Base-by-base conservation (phyloP, 106 monocot genomes). In the Allium fistulosum region DNA sequence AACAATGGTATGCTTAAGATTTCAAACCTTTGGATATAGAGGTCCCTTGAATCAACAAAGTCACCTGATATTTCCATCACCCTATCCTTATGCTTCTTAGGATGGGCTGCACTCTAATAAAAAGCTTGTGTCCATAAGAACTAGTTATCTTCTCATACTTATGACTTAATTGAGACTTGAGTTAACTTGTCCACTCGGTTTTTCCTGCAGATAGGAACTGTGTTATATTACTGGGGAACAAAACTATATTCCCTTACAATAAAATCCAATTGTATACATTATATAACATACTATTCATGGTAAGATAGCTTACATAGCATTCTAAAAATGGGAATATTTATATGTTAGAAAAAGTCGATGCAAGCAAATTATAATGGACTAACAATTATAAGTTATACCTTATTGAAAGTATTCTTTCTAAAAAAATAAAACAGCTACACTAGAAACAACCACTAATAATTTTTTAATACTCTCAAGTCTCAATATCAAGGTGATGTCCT, bases 51-150 rank as follows among this genome's bases (percentile, higher is more conserved):
- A 28, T 89, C 79, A 69, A 92, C 56, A 68, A 82, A 76, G 12
- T 84, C 81, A 69, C 88, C 84, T 10, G 88, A 80, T 65, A 82
- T 69, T 49, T 97, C 86, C 26, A 83, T 51, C 50, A 80, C 28
- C 49, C 12, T 68, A 76, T 62, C 72, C 74, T 80, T 84, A 64
- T 92, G 82, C 58, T 84, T 84, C 62, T 92, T 84, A 51, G 92
- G 96, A 71, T 89, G 68, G 80, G 82, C 74, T 47, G 92, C 86
- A 22, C 78, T 71, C n/a, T 74, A 69, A 77, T 97, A 79, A 58
- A 92, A 88, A 75, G 88, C 76, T 79, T 86, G 88, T 7, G 89
- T 80, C 96, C 96, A 97, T 27, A 82, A 84, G 45, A 63, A 79
- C 92, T 92, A 92, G 16, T 61, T 61, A 11, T 69, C 28, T 57